Conservation (phyloP, 106 monocot genomes). For the Platanthera zijinensis region DNA sequence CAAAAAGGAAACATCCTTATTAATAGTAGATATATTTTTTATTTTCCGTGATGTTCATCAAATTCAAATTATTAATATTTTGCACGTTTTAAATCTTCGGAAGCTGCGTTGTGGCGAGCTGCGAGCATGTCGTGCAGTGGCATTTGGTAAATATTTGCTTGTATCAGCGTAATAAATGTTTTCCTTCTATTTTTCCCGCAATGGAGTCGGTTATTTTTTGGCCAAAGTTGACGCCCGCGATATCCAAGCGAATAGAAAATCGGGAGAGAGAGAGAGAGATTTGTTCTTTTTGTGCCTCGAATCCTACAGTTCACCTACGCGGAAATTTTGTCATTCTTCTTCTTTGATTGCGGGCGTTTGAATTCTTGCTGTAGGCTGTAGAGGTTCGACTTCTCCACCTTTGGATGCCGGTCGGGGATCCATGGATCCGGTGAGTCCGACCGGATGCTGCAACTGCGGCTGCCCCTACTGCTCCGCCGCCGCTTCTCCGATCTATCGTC, state of each 20-base stretch:
- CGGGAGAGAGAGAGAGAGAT: background rate
- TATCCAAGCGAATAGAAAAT: background rate
- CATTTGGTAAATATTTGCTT: background rate
- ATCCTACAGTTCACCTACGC: background rate
- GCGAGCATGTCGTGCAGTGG: background rate
- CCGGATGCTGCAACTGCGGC: constrained; percentile 7
- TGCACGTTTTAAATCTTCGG: too few relatives aligned
- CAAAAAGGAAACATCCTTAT: too few relatives aligned
- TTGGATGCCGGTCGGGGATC: constrained; percentile 3
- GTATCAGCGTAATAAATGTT: background rate
- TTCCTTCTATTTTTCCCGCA: background rate
- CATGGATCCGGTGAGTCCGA: constrained; percentile 6
- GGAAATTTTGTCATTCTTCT: background rate
- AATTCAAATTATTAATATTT: too few relatives aligned
- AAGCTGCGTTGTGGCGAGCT: too few relatives aligned
- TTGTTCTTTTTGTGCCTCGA: background rate
- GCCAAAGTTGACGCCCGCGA: background rate
- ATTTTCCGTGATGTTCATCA: too few relatives aligned
- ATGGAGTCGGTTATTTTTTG: background rate
- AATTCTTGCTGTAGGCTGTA: background rate
- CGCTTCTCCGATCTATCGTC: background rate
- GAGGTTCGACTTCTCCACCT: background rate
- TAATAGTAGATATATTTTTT: too few relatives aligned
- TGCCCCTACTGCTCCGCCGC: constrained; percentile 2
- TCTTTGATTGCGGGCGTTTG: background rate